phyloP scores from a whole-genome alignment of 2,329 filamentous ascomycete species.

The Pyrenophora teres region DNA sequence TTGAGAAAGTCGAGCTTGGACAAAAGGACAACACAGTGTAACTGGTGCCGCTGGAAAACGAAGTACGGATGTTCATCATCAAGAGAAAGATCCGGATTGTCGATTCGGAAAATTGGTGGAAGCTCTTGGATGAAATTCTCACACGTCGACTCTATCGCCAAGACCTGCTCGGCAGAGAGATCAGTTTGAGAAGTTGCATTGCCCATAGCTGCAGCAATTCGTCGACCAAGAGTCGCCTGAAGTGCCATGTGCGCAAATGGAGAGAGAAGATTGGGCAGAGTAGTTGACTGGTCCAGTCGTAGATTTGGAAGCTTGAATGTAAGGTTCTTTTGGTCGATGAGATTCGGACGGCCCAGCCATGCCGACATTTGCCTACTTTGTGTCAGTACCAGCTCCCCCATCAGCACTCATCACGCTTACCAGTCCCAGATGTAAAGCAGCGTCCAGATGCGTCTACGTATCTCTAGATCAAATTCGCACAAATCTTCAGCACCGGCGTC shows the following conservation, averaged over 20 bases:
- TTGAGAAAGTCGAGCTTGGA: conserved; percentile 55
- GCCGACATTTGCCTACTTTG: conserved; percentile 48
- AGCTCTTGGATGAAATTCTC: conserved; percentile 53
- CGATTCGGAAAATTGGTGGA: conserved; percentile 49
- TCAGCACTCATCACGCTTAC: conserved; percentile 31
- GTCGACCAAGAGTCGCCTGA: conserved; percentile 47
- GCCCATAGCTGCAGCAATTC: conserved; percentile 32
- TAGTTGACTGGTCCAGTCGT: conserved; percentile 44
- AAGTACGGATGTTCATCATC: conserved; percentile 53
- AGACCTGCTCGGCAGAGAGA: conserved; percentile 29
- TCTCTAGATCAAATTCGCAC: conserved; percentile 55
- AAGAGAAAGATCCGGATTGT: conserved; percentile 49
- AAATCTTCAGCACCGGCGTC: conserved; percentile 43
- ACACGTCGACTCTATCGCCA: conserved; percentile 42
- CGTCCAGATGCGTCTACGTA: conserved; percentile 54
- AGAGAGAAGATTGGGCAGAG: conserved; percentile 47
- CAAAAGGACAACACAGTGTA: conserved; percentile 54
- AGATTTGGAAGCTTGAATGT: conserved; percentile 50
- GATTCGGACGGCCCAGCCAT: conserved; percentile 51
- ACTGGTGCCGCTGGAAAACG: conserved; percentile 53
- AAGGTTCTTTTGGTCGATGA: conserved; percentile 51
- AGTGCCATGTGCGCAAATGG: conserved; percentile 52
- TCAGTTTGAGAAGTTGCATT: conserved; percentile 21
- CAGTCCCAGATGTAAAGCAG: conserved; percentile 57
- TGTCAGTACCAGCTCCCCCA: not conserved